Evolutionary conservation across 805 yeast genomes (phyloP).

Genomic region (Metahyphopichia silvanorum): DNA sequence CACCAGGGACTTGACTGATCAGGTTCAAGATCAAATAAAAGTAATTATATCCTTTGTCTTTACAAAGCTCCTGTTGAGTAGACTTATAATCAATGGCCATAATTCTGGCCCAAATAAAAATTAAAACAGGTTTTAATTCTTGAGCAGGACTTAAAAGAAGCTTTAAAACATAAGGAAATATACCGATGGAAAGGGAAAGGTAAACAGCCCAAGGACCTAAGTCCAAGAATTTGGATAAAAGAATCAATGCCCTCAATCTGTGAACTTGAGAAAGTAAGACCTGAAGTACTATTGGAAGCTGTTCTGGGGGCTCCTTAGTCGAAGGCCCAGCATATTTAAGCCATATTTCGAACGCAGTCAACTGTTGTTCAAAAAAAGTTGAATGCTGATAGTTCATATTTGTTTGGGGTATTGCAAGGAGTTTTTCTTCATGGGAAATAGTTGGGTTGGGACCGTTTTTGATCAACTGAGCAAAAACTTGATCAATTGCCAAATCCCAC

Average conservation of each 20-base stretch:
- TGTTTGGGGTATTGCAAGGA: slow-evolving; percentile 6
- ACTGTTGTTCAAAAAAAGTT: slow-evolving; percentile 91
- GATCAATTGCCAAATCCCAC: slow-evolving; percentile 97
- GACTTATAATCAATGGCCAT: slow-evolving; percentile 91
- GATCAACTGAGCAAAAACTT: slow-evolving; percentile 73
- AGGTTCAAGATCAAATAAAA: slow-evolving; percentile 74
- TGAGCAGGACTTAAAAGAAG: slow-evolving; percentile 92
- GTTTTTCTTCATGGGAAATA: slow-evolving; percentile 4
- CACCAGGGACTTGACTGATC: slow-evolving; percentile 27
- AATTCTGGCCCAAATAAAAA: slow-evolving; percentile 96
- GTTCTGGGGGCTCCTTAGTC: slow-evolving; percentile 86
- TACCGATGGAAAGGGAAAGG: slow-evolving; percentile 87
- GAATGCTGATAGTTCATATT: slow-evolving; percentile 73
- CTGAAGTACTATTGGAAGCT: slow-evolving; percentile 88
- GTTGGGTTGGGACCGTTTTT: slow-evolving; percentile 25
- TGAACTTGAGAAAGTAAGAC: slow-evolving; percentile 93
- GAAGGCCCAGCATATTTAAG: slow-evolving; percentile 80
- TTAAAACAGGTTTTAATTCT: slow-evolving; percentile 88
- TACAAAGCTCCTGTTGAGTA: slow-evolving; percentile 88
- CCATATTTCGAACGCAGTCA: slow-evolving; percentile 97
- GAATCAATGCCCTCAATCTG: slow-evolving; percentile 79
- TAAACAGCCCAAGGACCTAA: slow-evolving; percentile 98
- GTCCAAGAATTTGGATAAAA: slow-evolving; percentile 83
- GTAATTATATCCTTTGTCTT: slow-evolving; percentile 86
- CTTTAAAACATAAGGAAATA: slow-evolving; percentile 90